Evolutionary conservation across 768 basidiomycete genomes (phyloP), one percentile per base, ranked within the genome.

Genomic region (Lactarius trivialis): DNA sequence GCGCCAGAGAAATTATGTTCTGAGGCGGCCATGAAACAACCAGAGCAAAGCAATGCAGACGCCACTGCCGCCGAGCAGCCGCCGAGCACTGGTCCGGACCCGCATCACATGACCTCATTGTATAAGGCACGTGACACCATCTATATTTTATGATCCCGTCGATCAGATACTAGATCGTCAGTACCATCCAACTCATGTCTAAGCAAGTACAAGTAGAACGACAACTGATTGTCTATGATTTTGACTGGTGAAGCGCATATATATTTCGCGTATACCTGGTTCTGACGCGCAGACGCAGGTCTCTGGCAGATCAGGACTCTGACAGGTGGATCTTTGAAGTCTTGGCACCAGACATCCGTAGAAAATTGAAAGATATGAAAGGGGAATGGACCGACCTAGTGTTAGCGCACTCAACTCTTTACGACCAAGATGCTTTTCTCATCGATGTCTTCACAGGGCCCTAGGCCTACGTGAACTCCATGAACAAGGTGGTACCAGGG

Each of bases 241-340:
- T 98, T 76, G 96, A 99, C 81, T 98, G 95, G 96, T 89, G 65
- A 66, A n/a, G 72, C 9, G 5, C 9, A 7, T 12, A 32, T 41
- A 28, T 12, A 21, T 39, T 58, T 36, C 36, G 36, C 11, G 7
- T 49, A 32, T n/a, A 37, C 17, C 24, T 2, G 33, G 45, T 28
- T 65, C 60, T 34, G 60, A 36, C 33, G 26, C 21, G 21, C 37
- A 28, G 24, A 21, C 15, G 24, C 41, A 93, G 90, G 90, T 93
- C 91, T 37, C 82, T 91, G 75, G 85, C 86, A 58, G 96, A 99
- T 76, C 95, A 98, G 77, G 97, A 99, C 76, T 88, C 94, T 0
- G 97, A 98, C 74, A 79, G 94, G 75, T 99, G 89, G 84, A 77
- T 94, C 62, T 86, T 92, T 66, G 92, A 95, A 72, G 92, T 96